Evolutionary conservation across 805 yeast genomes (phyloP).

Genomic region (Ogataea henricii): DNA sequence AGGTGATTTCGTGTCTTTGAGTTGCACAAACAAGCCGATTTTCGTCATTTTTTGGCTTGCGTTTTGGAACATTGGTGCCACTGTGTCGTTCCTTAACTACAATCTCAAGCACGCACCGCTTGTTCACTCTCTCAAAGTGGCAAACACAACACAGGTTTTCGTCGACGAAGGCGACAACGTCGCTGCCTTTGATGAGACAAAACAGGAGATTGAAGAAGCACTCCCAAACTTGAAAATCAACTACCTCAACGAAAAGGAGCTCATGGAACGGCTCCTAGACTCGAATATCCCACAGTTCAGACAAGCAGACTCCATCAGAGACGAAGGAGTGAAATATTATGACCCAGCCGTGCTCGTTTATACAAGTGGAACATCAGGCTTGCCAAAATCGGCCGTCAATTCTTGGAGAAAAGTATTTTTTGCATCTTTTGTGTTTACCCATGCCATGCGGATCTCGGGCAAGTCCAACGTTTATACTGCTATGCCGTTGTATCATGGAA

Average conservation of each 20-base stretch:
- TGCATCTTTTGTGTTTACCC: constrained; percentile 71
- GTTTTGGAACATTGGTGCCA: constrained; percentile 87
- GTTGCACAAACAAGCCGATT: constrained; percentile 80
- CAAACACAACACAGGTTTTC: constrained; percentile 64
- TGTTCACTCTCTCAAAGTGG: constrained; percentile 75
- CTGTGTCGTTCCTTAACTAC: constrained; percentile 84
- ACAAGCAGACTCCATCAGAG: constrained; percentile 57
- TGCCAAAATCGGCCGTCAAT: constrained; percentile 92
- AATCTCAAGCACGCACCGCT: constrained; percentile 73
- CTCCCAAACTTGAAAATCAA: constrained; percentile 32
- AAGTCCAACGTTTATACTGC: constrained; percentile 74
- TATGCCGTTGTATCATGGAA: constrained; percentile 95
- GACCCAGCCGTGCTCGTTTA: constrained; percentile 74
- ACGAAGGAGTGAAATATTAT: constrained; percentile 56
- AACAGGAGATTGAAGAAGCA: constrained; percentile 36
- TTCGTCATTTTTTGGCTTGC: constrained; percentile 82
- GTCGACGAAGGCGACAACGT: constrained; percentile 70
- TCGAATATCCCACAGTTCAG: constrained; percentile 49
- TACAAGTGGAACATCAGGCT: constrained; percentile 94
- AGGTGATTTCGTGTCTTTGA: constrained; percentile 71
- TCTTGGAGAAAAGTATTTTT: constrained; percentile 83
- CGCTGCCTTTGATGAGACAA: constrained; percentile 46
- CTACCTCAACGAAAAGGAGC: constrained; percentile 23
- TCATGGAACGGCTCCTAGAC: constrained; percentile 17
- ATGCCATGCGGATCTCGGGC: constrained; percentile 58